Evolutionary conservation across 208 protist genomes (phyloP).

Genomic region (Trichomonas tenax): DNA sequence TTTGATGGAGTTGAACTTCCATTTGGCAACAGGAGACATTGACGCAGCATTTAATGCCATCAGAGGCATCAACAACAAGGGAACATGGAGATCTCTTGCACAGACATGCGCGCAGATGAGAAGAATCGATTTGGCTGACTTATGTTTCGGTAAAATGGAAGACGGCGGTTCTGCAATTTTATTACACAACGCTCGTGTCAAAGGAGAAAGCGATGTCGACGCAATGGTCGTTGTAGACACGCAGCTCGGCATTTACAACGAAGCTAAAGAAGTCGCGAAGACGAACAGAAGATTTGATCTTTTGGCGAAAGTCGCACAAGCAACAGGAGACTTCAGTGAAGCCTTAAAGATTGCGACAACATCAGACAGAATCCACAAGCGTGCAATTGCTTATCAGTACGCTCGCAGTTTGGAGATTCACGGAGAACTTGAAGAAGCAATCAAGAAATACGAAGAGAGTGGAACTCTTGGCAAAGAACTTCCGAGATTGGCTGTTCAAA

Average conservation of each 20-base stretch:
- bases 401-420: neutral
- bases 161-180: neutral
- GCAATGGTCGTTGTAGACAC: neutral
- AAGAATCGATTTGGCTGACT: neutral
- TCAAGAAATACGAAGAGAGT: neutral
- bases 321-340: neutral
- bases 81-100: constrained; percentile 4
- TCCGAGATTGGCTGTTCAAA: neutral
- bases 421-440: neutral
- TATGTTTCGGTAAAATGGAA: constrained; percentile 17
- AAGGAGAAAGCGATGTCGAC: neutral
- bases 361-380: neutral
- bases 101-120: neutral
- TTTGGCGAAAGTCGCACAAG: neutral
- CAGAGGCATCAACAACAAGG: neutral
- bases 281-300: neutral
- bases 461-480: neutral
- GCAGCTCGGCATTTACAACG: neutral
- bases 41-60: neutral
- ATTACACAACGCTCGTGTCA: neutral
- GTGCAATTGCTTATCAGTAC: neutral
- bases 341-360: neutral
- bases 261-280: neutral
- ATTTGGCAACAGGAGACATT: neutral
- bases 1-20: constrained; percentile 3